Conservation (phyloP, 1,284 basidiomycete species). For the Heterobasidion parviporum region DNA sequence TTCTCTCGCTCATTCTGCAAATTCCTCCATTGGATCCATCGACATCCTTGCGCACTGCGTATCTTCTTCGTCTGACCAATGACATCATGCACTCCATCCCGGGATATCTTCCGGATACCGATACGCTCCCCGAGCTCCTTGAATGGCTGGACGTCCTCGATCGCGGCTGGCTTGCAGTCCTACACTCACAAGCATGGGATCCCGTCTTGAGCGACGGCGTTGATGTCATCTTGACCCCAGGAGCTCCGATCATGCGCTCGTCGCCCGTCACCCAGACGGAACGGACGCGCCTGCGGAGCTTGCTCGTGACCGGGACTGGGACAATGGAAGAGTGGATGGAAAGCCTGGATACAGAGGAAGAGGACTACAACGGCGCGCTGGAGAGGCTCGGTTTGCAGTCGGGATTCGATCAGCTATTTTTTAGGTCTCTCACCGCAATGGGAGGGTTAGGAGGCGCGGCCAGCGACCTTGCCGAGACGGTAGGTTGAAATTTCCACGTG, state of each 20-base stretch:
- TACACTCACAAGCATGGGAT: conserved; percentile 59
- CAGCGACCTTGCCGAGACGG: background rate
- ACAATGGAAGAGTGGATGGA: conserved; percentile 63
- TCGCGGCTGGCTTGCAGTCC: conserved; percentile 57
- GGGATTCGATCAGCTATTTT: conserved; percentile 54
- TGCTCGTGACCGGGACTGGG: conserved; percentile 50
- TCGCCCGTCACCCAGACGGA: conserved; percentile 59
- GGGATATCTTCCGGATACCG: conserved; percentile 42
- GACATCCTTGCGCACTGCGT: conserved; percentile 50
- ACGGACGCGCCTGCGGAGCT: conserved; percentile 51
- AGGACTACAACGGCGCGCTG: conserved; percentile 24
- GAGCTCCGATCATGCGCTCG: conserved; percentile 21
- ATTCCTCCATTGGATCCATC: conserved; percentile 67
- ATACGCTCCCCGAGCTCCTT: conserved; percentile 41
- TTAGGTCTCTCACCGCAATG: conserved; percentile 46
- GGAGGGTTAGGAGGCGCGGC: conserved; percentile 20
- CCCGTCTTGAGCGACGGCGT: conserved; percentile 33
- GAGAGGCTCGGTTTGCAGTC: conserved; percentile 46
- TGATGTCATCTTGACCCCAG: conserved; percentile 25
- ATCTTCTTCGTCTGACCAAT: conserved; percentile 62
- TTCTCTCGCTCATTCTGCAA: conserved; percentile 56
- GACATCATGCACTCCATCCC: conserved; percentile 51
- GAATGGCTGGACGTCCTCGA: conserved; percentile 66
- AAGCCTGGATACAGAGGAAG: conserved; percentile 17
- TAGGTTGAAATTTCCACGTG: background rate